These are phyloP conservation scores for Coemansia sp. DNA, from an alignment of 192 early-diverging fungal genomes.

Conservation along the genomic window DNA sequence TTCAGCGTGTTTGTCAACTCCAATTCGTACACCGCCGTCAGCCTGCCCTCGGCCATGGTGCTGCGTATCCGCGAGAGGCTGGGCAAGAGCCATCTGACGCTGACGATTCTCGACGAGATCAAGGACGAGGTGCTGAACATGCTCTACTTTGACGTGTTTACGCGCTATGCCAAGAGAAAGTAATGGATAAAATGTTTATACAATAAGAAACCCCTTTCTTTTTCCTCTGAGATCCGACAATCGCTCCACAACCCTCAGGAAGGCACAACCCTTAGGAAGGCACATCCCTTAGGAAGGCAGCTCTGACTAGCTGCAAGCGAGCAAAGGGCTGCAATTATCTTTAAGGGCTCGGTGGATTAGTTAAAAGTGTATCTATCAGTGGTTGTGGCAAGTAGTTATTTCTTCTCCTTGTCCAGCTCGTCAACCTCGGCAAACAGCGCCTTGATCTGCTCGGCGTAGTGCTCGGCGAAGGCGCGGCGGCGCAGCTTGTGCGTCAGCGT, in stretches of 20 bases:
- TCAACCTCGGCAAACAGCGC: constrained; percentile 49
- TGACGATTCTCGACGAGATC: constrained; percentile 48
- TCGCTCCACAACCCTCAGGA: too few relatives aligned
- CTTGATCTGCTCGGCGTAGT: constrained; percentile 51
- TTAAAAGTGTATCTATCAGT: too few relatives aligned
- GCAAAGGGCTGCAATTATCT: too few relatives aligned
- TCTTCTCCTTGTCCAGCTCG: constrained; percentile 55
- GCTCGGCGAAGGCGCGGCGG: constrained; percentile 18
- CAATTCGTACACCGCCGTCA: constrained; percentile 38
- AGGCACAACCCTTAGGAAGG: too few relatives aligned
- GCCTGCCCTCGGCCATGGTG: constrained; percentile 34
- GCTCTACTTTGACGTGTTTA: constrained; percentile 49
- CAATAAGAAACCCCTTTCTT: too few relatives aligned
- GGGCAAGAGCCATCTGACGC: constrained; percentile 22
- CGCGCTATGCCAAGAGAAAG: constrained; percentile 32
- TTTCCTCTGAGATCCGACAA: too few relatives aligned
- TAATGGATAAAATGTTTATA: too few relatives aligned
- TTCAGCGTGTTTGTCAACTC: constrained; percentile 50
- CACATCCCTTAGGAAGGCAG: too few relatives aligned
- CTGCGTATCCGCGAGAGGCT: constrained; percentile 34
- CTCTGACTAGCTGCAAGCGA: too few relatives aligned
- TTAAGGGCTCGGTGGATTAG: too few relatives aligned
- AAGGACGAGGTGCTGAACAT: constrained; percentile 46
- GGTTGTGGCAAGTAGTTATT: too few relatives aligned
- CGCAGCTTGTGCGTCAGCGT: constrained; percentile 76